Percentiles rank a stretch among this genome's conserved stretches.
phyloP scores from a whole-genome alignment of 2,329 filamentous ascomycete genomes.

The Sporothrix euskadiensis region DNA sequence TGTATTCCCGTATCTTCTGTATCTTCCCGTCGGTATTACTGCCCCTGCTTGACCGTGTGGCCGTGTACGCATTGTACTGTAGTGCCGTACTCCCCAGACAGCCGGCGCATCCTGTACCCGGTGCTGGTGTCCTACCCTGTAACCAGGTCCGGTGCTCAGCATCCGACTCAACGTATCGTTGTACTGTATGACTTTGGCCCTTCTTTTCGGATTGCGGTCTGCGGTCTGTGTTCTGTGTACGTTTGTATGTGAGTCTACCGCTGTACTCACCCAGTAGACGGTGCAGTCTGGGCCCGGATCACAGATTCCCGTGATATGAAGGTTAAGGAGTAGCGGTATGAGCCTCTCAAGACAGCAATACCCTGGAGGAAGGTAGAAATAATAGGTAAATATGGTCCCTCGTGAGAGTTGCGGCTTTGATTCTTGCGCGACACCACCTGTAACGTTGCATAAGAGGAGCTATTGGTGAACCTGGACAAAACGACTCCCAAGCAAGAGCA shows the following conservation, averaged over 20 bases:
- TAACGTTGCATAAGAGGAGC: not conserved
- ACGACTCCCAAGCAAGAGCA: not conserved
- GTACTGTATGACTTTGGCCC: not conserved
- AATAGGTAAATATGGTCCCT: not conserved
- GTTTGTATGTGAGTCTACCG: not conserved
- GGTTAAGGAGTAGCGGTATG: not conserved
- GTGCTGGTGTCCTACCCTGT: not conserved
- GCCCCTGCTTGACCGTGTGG: not conserved
- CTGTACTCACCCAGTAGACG: not conserved
- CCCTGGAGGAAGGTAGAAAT: not conserved
- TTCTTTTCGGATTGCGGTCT: not conserved
- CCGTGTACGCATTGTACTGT: not conserved
- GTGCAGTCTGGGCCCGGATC: not conserved
- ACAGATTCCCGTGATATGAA: not conserved
- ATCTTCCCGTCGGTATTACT: not conserved
- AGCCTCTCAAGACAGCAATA: not conserved
- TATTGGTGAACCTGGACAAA: not conserved
- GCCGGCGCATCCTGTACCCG: not conserved
- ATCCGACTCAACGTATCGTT: not conserved
- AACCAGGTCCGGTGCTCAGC: not conserved
- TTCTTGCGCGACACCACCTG: not conserved
- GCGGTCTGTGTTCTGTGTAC: not conserved
- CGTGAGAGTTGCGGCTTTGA: not conserved
- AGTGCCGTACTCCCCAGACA: not conserved
- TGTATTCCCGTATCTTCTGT: not conserved